phyloP scores from a whole-genome alignment of 805 yeast genomes.

The Naumovozyma dairenensis region DNA sequence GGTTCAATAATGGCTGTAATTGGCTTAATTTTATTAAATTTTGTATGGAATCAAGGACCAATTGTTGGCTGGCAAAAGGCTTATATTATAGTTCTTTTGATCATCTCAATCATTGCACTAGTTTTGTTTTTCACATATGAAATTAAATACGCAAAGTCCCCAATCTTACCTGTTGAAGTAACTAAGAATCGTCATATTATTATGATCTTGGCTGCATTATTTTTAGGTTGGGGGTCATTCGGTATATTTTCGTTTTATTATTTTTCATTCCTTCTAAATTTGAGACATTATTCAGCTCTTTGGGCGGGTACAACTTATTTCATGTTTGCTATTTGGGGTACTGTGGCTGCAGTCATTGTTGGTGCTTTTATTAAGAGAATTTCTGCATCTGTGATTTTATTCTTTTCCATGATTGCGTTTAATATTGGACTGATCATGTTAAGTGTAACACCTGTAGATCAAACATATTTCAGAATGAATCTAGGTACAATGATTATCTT shows the following conservation, averaged over 20 bases:
- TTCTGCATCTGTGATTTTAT: constrained; percentile 44
- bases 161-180: constrained; percentile 45
- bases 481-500: constrained; percentile 47
- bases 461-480: constrained; percentile 48
- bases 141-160: constrained; percentile 33
- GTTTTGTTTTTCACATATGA: constrained; percentile 43
- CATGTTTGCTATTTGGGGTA: constrained; percentile 44
- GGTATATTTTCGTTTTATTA: constrained; percentile 66
- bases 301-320: constrained; percentile 36
- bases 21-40: constrained; percentile 54
- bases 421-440: constrained; percentile 44
- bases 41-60: constrained; percentile 71
- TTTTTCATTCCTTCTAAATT: constrained; percentile 40
- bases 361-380: constrained; percentile 38
- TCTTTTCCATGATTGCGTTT: constrained; percentile 45
- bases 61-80: constrained; percentile 57
- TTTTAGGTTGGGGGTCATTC: constrained; percentile 70
- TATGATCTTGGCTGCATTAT: constrained; percentile 40
- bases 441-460: constrained; percentile 47
- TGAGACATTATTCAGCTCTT: constrained; percentile 40
- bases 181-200: constrained; percentile 37
- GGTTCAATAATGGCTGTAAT: constrained; percentile 49
- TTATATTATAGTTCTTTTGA: constrained; percentile 47
- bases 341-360: constrained; percentile 45
- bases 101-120: constrained; percentile 40